phyloP scores from a whole-genome alignment of 768 basidiomycete species.

The Pulveroboletus sp. region DNA sequence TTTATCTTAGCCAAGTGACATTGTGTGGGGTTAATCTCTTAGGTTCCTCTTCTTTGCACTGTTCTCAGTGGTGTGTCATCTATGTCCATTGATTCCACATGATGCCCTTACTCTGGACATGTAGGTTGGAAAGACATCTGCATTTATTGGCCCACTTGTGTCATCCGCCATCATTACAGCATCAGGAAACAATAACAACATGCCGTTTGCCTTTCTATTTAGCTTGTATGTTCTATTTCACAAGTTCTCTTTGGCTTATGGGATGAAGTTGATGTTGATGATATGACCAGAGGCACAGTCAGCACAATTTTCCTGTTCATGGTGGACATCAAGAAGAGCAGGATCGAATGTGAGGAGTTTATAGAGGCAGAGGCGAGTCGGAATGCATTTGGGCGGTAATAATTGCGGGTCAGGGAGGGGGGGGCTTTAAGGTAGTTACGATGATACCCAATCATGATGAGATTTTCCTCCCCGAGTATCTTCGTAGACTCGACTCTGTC shows the following conservation, averaged over 20 bases:
- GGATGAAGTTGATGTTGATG: not conserved
- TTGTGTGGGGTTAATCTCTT: not conserved
- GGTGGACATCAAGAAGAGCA: conserved; percentile 62
- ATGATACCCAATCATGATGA: not conserved
- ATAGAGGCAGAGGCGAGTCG: conserved; percentile 47
- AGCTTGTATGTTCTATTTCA: conserved; percentile 45
- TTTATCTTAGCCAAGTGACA: not conserved
- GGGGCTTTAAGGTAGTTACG: too few species aligned
- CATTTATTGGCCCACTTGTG: conserved; percentile 72
- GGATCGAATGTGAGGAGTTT: conserved; percentile 58
- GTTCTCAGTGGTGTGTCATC: conserved; percentile 54
- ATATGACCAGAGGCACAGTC: conserved; percentile 12
- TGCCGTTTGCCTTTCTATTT: conserved; percentile 73
- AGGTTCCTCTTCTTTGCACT: conserved; percentile 75
- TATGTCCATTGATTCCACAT: not conserved
- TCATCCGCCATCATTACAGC: conserved; percentile 71
- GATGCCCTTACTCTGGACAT: not conserved
- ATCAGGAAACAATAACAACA: conserved; percentile 63
- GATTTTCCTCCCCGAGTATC: not conserved
- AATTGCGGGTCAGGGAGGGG: not conserved
- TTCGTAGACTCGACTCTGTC: not conserved
- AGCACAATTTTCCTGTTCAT: conserved; percentile 53
- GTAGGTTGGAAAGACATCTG: conserved; percentile 69
- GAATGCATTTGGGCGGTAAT: conserved; percentile 31
- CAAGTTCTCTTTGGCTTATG: not conserved